Evolutionary conservation across 805 yeast genomes (phyloP), one percentile per base, ranked within the genome.

Genomic region (Priceomyces fermenticarens): DNA sequence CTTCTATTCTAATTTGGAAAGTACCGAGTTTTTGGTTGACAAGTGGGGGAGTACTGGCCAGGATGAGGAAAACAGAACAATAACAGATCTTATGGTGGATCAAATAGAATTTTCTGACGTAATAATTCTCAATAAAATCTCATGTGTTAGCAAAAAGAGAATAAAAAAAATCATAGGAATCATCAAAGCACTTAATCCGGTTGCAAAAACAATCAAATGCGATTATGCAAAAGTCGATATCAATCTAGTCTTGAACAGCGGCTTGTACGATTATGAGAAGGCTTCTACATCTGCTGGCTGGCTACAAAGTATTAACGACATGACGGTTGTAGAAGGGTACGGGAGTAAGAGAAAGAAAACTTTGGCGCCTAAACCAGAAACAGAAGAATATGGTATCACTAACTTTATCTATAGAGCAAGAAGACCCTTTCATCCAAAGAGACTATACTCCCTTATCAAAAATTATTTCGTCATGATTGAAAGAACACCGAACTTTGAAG

Each of bases 21-120:
- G 75, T 5, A 64, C 69, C 12, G 70, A 71, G 9, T 68, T 67
- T 38, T 54, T 71, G 39, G 63, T 55, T 9, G 71, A 69, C 42
- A 58, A 75, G 41, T 67, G 50, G 49, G 72, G 71, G 2, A 63
- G 63, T 13, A 57, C 55, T 26, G 72, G 70, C 10, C 67, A 60
- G 43, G 64, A 63, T 27, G 74, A 71, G 39, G 54, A 54, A n/a
- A 75, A 71, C 36, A 57, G 74, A 38, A 68, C 73, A 1, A 69
- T 72, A 17, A 65, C 75, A 3, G 76, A 72, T 46, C 47, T 72
- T 30, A 54, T 72, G 60, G 65, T 72, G 1, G 77, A 72, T 43
- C 78, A 72, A 48, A 65, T 72, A 25, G 77, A 72, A 44, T 72
- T 72, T 45, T 55, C 76, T 0, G 73, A 72, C 45, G 70, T 72